Base-by-base conservation (phyloP, 129 eudicot species). In the Calendula officinalis region DNA sequence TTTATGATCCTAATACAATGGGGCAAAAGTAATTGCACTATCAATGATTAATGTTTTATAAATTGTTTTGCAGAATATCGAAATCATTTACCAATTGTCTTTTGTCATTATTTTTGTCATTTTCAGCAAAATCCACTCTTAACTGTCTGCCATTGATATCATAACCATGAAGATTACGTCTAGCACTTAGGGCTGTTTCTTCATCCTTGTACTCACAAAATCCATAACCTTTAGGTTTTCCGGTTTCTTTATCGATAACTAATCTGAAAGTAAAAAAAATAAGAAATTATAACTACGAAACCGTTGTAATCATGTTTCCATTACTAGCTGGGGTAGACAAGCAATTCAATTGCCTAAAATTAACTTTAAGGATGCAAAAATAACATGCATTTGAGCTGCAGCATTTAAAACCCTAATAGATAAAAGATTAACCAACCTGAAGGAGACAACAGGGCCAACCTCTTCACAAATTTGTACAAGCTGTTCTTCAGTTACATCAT, bases 181-280 rank as follows among this genome's bases (percentile, higher is more conserved):
- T 86, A 54, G 98, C 98, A 83, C 98, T 92, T 46, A 88, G 77
- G 53, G 98, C 98, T 46, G 98, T 92, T 76, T 92, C 98, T 71
- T 92, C 98, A 67, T 92, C 98, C 83, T 85, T 88, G 79, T 92
- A 92, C 73, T 92, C 98, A 72, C 98, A 92, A 72, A 92, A 92
- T 7, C 98, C 98, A 40, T 88, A 92, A 64, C 98, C 98, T 77
- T 92, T 92, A 14, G 98, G 98, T 69, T 88, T 92, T 55, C 96
- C 96, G 22, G 96, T 92, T 72, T 92, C 98, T 78, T 89, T 83
- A 77, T 92, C 98, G 14, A 77, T 78, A 69, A 88, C 98, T 76
- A 92, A 79, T 81, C 98, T 92, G 85, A 17, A 64, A 69, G 43
- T 5, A 43, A 39, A 15, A 13, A 12, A 69, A 9, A 5, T 0